A percentile compares a stretch with the other conserved stretches of the same genome.
These are phyloP conservation scores for Achlya hypogyna DNA, from an alignment of 352 stramenopile genomes.

Conservation along the genomic window DNA sequence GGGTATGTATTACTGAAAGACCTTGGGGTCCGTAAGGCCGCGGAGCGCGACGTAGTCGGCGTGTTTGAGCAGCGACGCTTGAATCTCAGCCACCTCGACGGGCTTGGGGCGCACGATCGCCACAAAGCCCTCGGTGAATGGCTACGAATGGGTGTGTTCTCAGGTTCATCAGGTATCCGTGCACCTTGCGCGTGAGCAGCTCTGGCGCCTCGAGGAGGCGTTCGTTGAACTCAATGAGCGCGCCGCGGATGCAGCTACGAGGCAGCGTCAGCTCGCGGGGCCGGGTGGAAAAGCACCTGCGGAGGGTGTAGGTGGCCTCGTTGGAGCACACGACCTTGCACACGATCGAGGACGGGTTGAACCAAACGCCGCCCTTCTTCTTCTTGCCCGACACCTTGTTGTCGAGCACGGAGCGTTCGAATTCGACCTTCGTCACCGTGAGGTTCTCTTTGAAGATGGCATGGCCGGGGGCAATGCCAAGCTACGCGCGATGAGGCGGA, in stretches of 20 bases:
- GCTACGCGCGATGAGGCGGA: constrained; percentile 1
- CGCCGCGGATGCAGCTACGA: constrained; percentile 63
- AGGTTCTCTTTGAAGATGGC: constrained; percentile 55
- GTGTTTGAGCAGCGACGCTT: constrained; percentile 71
- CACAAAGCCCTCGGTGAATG: constrained; percentile 64
- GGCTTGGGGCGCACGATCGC: constrained; percentile 79
- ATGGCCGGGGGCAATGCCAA: constrained; percentile 59
- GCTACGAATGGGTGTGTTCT: constrained; percentile 30
- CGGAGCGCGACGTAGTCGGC: constrained; percentile 67
- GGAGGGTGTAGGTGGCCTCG: constrained; percentile 47
- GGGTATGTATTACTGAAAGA: constrained; percentile 16
- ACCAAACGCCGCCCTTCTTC: constrained; percentile 74
- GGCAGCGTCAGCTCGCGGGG: neutral
- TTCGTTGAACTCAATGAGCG: constrained; percentile 74
- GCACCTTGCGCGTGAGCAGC: constrained; percentile 46
- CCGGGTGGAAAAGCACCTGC: constrained; percentile 25
- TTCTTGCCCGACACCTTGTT: constrained; percentile 79
- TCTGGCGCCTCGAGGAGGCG: constrained; percentile 41
- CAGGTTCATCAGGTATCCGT: neutral
- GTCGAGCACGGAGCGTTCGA: constrained; percentile 48
- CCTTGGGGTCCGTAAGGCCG: neutral
- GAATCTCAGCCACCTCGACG: constrained; percentile 65
- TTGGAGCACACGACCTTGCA: constrained; percentile 59
- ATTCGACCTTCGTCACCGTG: constrained; percentile 39
- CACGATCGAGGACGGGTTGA: constrained; percentile 55